Evolutionary conservation across 257 asterid species (phyloP).

Genomic region (Solanum pimpinellifolium): DNA sequence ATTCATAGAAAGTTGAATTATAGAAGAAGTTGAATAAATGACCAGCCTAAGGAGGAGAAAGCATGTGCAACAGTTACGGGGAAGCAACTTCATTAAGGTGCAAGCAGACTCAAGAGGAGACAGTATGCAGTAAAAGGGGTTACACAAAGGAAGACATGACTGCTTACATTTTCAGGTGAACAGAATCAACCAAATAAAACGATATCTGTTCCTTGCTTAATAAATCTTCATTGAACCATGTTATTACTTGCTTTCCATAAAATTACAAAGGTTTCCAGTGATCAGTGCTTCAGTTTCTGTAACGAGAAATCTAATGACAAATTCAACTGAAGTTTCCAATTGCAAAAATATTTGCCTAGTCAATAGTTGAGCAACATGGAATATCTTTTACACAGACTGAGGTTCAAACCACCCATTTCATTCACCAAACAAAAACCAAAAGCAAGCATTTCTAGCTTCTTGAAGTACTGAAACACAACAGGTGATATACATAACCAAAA

Average conservation of each 20-base stretch:
- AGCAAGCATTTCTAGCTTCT: neutral
- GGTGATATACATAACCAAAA: neutral
- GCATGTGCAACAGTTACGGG: neutral
- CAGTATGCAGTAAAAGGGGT: neutral
- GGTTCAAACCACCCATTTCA: neutral
- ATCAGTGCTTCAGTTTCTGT: neutral
- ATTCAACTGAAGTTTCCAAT: neutral
- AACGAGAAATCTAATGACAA: neutral
- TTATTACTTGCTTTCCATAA: neutral
- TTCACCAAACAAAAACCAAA: neutral
- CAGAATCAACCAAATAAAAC: neutral
- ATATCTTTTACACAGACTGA: neutral
- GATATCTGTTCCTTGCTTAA: neutral
- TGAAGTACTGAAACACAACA: neutral
- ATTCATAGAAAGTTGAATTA: neutral
- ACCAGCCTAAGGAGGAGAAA: neutral
- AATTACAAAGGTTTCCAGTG: neutral
- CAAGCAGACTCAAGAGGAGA: neutral
- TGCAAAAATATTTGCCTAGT: neutral
- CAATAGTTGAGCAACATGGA: neutral
- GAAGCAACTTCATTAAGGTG: neutral
- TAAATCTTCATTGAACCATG: neutral
- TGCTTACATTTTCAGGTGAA: neutral
- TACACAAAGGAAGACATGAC: neutral
- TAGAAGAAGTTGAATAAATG: neutral